phyloP scores from a whole-genome alignment of 352 stramenopile species.

The Aphanomyces invadans region DNA sequence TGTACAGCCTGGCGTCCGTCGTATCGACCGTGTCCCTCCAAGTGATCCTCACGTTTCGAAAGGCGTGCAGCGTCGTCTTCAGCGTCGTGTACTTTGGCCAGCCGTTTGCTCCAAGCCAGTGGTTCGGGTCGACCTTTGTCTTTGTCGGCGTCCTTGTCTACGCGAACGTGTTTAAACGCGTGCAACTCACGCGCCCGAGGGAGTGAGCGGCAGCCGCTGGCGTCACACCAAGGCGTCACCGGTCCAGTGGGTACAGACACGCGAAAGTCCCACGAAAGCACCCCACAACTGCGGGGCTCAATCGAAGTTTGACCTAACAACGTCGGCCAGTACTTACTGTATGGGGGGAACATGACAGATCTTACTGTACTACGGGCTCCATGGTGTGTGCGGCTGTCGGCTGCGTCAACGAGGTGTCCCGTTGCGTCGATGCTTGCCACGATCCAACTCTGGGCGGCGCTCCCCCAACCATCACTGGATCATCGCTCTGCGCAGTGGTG shows the following conservation, averaged over 20 bases:
- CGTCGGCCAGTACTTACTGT: too few relatives aligned
- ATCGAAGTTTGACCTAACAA: too few relatives aligned
- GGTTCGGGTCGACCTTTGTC: not conserved
- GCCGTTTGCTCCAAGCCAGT: not conserved
- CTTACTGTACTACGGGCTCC: too few relatives aligned
- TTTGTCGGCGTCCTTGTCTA: constrained; percentile 18
- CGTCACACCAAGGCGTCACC: not conserved
- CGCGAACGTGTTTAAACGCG: not conserved
- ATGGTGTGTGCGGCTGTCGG: not conserved
- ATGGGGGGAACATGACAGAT: too few relatives aligned
- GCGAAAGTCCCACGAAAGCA: too few relatives aligned
- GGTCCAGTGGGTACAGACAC: too few relatives aligned
- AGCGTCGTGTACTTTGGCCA: constrained; percentile 23
- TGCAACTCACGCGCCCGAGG: too few relatives aligned
- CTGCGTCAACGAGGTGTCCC: not conserved
- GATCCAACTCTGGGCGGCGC: not conserved
- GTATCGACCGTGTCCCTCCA: constrained; percentile 22
- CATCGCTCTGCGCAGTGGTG: too few relatives aligned
- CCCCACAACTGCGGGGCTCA: too few relatives aligned
- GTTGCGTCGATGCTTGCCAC: not conserved
- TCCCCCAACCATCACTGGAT: not conserved
- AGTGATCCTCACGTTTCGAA: constrained; percentile 18
- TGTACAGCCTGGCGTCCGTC: constrained; percentile 7
- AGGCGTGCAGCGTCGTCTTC: constrained; percentile 19
- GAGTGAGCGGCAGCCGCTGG: too few relatives aligned